Percentiles rank a stretch among this genome's conserved stretches.
Evolutionary conservation across 345 rosid genomes (phyloP).

Genomic region (Eutrema japonicum): DNA sequence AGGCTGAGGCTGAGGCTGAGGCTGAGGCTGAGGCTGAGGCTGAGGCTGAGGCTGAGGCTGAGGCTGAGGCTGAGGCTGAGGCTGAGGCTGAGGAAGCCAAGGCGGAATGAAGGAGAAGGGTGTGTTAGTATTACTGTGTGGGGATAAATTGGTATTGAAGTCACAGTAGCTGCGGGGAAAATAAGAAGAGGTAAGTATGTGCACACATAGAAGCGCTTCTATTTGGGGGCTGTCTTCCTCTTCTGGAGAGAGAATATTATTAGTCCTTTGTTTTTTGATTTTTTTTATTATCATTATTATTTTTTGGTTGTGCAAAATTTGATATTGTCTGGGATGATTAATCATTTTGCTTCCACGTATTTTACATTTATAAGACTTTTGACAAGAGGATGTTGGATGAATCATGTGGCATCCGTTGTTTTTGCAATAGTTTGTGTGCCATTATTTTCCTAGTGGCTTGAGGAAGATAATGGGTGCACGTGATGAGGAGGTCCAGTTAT

Average conservation of each 20-base stretch:
- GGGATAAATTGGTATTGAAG: slow-evolving; percentile 36
- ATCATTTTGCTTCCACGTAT: slow-evolving; percentile 41
- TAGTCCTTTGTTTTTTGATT: slow-evolving; percentile 31
- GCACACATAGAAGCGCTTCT: slow-evolving; percentile 31
- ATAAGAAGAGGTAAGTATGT: slow-evolving; percentile 39
- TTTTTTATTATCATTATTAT: slow-evolving; percentile 12
- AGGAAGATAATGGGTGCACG: slow-evolving; percentile 33
- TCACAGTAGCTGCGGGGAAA: slow-evolving; percentile 37
- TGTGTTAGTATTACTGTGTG: slow-evolving; percentile 34
- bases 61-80: slow-evolving; percentile 45
- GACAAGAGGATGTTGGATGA: slow-evolving; percentile 29
- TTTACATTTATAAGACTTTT: slow-evolving; percentile 29
- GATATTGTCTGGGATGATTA: slow-evolving; percentile 37
- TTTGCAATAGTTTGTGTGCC: background rate
- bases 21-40: slow-evolving; percentile 46
- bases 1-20: slow-evolving; percentile 49
- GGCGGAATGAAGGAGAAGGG: slow-evolving; percentile 32
- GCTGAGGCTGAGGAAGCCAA: slow-evolving; percentile 48
- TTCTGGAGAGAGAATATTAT: slow-evolving; percentile 34
- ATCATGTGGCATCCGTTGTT: slow-evolving; percentile 14
- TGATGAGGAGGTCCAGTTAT: slow-evolving; percentile 33
- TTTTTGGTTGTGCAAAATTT: slow-evolving; percentile 35
- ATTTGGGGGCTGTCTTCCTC: slow-evolving; percentile 13
- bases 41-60: slow-evolving; percentile 44
- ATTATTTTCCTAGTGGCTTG: slow-evolving; percentile 25